phyloP scores from a whole-genome alignment of 441 rosid species.

The Isatis lusitanica region DNA sequence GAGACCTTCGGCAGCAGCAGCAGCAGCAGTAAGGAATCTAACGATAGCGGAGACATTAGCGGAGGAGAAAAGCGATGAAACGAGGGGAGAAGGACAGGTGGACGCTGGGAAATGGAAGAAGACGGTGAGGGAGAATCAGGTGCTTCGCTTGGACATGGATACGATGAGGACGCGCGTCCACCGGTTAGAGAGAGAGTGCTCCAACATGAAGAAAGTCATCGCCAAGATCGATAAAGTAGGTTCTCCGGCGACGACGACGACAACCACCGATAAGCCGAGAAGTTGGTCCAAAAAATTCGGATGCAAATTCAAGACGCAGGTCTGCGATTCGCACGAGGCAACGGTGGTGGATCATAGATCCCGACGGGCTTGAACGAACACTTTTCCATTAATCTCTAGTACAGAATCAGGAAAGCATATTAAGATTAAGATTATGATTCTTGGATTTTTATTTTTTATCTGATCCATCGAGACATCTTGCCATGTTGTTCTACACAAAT shows the following conservation, averaged over 20 bases:
- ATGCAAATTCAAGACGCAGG: conserved; percentile 88
- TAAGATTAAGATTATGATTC: conserved; percentile 4
- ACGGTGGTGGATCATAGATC: conserved; percentile 49
- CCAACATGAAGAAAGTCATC: conserved; percentile 82
- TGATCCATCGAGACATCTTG: conserved; percentile 5
- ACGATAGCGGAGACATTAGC: conserved; percentile 29
- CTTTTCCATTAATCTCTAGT: neutral
- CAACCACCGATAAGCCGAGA: conserved; percentile 43
- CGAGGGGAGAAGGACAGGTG: conserved; percentile 29
- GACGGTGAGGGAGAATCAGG: conserved; percentile 90
- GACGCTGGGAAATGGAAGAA: conserved; percentile 60
- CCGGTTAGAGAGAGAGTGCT: conserved; percentile 81
- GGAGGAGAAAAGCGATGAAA: conserved; percentile 21
- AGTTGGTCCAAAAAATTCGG: conserved; percentile 64
- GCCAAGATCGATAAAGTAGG: conserved; percentile 65
- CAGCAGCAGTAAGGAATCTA: neutral
- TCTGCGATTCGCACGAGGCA: conserved; percentile 86
- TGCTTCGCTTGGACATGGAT: conserved; percentile 92
- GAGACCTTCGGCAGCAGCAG: conserved; percentile 3
- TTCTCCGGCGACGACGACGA: conserved; percentile 19
- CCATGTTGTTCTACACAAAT: neutral
- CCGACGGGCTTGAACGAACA: conserved; percentile 24
- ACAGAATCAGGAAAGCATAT: conserved; percentile 15
- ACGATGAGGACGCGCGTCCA: conserved; percentile 94
- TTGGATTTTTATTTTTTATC: conserved; percentile 2